Conservation (phyloP, 78 protist genomes). For the Neovahlkampfia damariscottae region DNA sequence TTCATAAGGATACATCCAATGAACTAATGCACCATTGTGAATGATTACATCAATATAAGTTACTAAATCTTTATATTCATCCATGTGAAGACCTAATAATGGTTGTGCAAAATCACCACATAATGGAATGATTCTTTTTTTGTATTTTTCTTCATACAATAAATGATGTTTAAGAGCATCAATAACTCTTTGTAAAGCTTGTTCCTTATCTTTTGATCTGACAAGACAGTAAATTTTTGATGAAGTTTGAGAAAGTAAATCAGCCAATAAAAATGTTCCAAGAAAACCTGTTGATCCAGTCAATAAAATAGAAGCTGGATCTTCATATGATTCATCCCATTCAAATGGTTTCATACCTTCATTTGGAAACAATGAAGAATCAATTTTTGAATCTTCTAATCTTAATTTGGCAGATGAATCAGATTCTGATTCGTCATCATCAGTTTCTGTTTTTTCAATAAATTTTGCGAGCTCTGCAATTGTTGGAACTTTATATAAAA, state of each 20-base stretch:
- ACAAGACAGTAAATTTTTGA: neutral
- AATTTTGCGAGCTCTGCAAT: conserved; percentile 9
- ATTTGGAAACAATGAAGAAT: neutral
- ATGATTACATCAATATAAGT: conserved; percentile 25
- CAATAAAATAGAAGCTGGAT: neutral
- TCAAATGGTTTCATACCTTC: neutral
- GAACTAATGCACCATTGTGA: conserved; percentile 59
- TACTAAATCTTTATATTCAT: neutral
- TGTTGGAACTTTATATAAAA: conserved; percentile 30
- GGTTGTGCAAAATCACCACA: conserved; percentile 35
- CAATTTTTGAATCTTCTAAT: neutral
- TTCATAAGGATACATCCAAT: conserved; percentile 59
- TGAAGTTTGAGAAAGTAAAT: conserved; percentile 9
- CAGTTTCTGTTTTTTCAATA: neutral
- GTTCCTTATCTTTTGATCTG: neutral
- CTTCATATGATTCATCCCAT: neutral
- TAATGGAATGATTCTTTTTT: neutral
- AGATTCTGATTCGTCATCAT: neutral
- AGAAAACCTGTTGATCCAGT: conserved; percentile 30
- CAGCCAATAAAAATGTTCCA: conserved; percentile 28
- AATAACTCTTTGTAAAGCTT: neutral
- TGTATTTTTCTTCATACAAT: neutral
- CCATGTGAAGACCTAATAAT: conserved; percentile 19
- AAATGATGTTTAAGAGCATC: neutral
- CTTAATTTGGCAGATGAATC: conserved; percentile 8